Percentiles rank a stretch among this genome's conserved stretches.
These are phyloP conservation scores for Neurospora sp. DNA, from an alignment of 495 filamentous ascomycete genomes.

Conservation along the genomic window DNA sequence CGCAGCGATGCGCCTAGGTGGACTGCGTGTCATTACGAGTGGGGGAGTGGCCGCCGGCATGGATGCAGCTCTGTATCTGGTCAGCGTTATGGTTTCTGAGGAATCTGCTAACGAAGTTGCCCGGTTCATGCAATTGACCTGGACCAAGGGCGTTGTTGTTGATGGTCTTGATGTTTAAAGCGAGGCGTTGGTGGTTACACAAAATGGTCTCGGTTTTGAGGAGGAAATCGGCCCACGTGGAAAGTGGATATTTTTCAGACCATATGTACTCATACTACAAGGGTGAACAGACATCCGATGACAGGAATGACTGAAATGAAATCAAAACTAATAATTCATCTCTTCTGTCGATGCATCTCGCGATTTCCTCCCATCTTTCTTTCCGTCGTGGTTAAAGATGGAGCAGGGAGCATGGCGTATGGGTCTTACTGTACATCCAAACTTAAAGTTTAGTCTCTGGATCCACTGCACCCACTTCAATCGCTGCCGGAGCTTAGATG, in stretches of 20 bases:
- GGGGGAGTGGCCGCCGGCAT: slow-evolving; percentile 68
- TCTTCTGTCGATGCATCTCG: not conserved
- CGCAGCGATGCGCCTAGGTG: slow-evolving; percentile 54
- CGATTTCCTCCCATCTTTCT: not conserved
- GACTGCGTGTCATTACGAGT: slow-evolving; percentile 64
- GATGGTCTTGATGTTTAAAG: slow-evolving; percentile 62
- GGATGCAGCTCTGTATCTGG: slow-evolving; percentile 69
- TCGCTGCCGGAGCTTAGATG: not conserved
- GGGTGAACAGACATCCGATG: not conserved
- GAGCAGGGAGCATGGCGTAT: not conserved
- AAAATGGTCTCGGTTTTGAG: not conserved
- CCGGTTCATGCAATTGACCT: slow-evolving; percentile 57
- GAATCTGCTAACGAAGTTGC: slow-evolving; percentile 61
- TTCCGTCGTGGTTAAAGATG: not conserved
- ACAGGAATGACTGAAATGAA: not conserved
- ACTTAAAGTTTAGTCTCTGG: not conserved
- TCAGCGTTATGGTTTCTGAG: slow-evolving; percentile 58
- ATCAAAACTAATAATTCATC: not conserved
- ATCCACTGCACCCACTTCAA: not conserved
- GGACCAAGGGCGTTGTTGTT: slow-evolving; percentile 60
- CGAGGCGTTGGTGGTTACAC: not conserved
- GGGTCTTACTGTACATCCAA: not conserved
- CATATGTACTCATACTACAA: not conserved
- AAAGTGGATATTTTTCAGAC: not conserved
- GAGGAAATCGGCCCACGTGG: not conserved